phyloP scores from a whole-genome alignment of 2,329 filamentous ascomycete genomes.

The Graphilbum sp. region DNA sequence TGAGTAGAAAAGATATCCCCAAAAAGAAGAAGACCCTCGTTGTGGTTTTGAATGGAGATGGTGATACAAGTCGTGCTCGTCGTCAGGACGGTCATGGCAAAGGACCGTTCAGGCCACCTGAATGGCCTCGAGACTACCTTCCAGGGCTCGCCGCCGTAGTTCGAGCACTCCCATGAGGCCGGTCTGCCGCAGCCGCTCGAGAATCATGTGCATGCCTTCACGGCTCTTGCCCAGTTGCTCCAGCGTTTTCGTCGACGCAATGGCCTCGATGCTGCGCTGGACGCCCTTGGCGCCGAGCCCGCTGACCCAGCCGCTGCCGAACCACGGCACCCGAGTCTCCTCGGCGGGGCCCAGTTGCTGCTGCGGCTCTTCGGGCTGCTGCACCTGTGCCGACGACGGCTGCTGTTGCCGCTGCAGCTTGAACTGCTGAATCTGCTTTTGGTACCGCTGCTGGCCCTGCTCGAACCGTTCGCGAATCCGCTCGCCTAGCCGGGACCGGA shows the following conservation, averaged over 20 bases:
- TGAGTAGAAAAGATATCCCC: background rate
- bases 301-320: conserved; percentile 24
- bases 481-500: conserved; percentile 57
- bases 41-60: too few relatives aligned
- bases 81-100: background rate
- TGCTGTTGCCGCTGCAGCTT: conserved; percentile 13
- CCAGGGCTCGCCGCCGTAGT: conserved; percentile 28
- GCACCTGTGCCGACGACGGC: conserved; percentile 14
- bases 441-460: conserved; percentile 18
- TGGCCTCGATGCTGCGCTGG: conserved; percentile 62
- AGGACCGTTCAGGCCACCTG: conserved; percentile 7
- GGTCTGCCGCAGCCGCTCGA: conserved; percentile 49
- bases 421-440: conserved; percentile 10
- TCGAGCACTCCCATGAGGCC: conserved; percentile 42
- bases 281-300: conserved; percentile 54
- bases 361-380: conserved; percentile 11
- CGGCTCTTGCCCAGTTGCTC: conserved; percentile 66
- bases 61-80: background rate
- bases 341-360: conserved; percentile 15
- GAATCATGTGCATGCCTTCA: conserved; percentile 68
- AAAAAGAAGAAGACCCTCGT: background rate
- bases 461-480: conserved; percentile 40
- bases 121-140: conserved; percentile 16
- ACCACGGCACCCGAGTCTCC: conserved; percentile 14
- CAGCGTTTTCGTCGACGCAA: conserved; percentile 61